Evolutionary conservation across 2,329 filamentous ascomycete genomes (phyloP).

Genomic region (Ophiostoma himal-ulmi): DNA sequence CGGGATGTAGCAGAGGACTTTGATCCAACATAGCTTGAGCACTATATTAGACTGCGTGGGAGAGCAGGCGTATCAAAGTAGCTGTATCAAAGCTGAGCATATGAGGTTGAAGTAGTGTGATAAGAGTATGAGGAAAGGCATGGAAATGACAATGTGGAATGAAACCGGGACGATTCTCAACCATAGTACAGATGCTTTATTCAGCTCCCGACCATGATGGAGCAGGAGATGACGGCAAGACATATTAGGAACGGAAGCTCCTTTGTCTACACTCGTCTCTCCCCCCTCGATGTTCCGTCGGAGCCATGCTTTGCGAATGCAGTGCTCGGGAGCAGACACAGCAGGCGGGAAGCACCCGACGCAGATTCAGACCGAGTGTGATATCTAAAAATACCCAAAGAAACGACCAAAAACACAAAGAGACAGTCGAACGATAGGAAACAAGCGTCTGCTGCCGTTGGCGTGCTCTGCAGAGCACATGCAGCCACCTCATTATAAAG

Average conservation of each 20-base stretch:
- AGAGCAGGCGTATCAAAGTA: too few species aligned
- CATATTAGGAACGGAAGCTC: neutral
- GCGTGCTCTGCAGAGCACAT: neutral
- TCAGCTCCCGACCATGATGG: neutral
- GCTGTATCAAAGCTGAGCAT: neutral
- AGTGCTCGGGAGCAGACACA: slow-evolving; percentile 2
- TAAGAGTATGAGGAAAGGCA: neutral
- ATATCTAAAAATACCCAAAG: neutral
- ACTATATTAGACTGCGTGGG: neutral
- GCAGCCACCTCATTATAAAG: neutral
- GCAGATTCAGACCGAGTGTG: neutral
- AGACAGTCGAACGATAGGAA: neutral
- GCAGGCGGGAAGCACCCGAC: neutral
- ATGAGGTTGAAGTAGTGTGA: neutral
- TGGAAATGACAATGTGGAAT: neutral
- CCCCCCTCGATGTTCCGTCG: neutral
- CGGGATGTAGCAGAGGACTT: neutral
- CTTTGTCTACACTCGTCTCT: neutral
- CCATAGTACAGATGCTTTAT: neutral
- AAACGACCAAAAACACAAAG: neutral
- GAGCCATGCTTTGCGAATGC: neutral
- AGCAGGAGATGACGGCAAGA: neutral
- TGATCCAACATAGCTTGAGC: neutral
- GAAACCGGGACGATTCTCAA: neutral
- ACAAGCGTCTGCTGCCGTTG: neutral